Conservation (phyloP, 441 rosid genomes). For the Corymbia citriodora region DNA sequence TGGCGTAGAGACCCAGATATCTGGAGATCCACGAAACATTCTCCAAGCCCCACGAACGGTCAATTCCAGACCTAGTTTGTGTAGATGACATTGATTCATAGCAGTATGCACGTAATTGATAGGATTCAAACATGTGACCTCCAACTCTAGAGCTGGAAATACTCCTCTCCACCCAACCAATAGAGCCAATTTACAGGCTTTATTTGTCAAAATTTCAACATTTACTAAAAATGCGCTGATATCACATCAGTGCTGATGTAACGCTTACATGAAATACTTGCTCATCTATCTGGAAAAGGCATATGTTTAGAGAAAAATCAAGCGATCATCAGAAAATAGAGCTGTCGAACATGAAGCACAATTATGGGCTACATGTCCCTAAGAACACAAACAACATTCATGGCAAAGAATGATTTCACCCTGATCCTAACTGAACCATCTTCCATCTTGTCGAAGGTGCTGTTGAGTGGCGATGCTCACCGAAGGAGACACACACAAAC, state of each 20-base stretch:
- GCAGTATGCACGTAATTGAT: neutral
- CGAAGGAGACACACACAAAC: neutral
- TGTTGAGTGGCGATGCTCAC: neutral
- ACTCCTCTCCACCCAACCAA: neutral
- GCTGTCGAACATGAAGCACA: constrained; percentile 13
- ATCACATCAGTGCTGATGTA: neutral
- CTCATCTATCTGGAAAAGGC: neutral
- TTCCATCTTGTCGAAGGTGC: constrained; percentile 17
- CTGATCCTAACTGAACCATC: constrained; percentile 5
- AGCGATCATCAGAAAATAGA: neutral
- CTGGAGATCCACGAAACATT: neutral
- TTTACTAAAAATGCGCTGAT: neutral
- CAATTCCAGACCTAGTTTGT: neutral
- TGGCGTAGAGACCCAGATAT: neutral
- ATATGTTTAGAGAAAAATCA: neutral
- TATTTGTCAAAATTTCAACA: constrained; percentile 19
- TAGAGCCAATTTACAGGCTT: constrained; percentile 1
- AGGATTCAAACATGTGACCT: neutral
- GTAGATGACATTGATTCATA: neutral
- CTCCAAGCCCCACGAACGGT: neutral
- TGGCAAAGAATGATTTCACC: constrained; percentile 25
- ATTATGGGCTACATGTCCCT: constrained; percentile 37
- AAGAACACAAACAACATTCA: constrained; percentile 7
- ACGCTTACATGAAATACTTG: constrained; percentile 4
- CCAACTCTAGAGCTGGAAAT: neutral